Base-by-base conservation (phyloP, 192 early-diverging fungal genomes). In the Cetraspora pellucida region DNA sequence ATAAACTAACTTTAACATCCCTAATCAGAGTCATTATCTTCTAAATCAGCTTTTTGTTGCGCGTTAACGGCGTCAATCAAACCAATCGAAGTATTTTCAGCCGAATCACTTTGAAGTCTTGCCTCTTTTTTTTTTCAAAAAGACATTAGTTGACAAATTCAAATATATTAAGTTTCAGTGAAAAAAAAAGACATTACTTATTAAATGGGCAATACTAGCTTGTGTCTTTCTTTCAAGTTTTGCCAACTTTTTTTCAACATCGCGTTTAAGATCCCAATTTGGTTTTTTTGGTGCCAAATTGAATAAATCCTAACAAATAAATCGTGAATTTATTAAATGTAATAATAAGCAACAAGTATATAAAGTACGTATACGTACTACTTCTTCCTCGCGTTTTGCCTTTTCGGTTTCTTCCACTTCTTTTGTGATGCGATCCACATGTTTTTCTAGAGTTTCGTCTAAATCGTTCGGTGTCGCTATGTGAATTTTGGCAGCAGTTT, bases 241-340 rank as follows among this genome's bases (percentile, higher is more conserved):
- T 19, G 87, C 88, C 68, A 95, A 72, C 74, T 90, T 92, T 44
- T 87, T 89, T 74, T 96, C 91, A 23, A 97, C 82, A 81, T 96
- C 96, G 30, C 92, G 85, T 77, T 94, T 95, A 64, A 97, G 78
- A 81, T 97, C 96, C 93, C 93, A 96, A 77, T 97, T 95, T 3
- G 95, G 88, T 44, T 93, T 93, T 75, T 89, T 90, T 7, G 96
- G 94, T 17, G 95, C 96, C 21, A 97, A 79, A 27, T 93, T 89
- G 49, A 87, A 85, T 13, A 97, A 84, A 79, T 96, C 95, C 86
- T 93, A 83, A 49, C 45, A 69, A 69, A 55, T 19, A 69, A 31
- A 16, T 3, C 30, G 66, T 2, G 17, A 28, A 30, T 58, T n/a
- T 55, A 52, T 57, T 19, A 68, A 49, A 27, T 43, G n/a, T 67